Conservation (phyloP, 352 stramenopile genomes). For the Phytophthora multivora region DNA sequence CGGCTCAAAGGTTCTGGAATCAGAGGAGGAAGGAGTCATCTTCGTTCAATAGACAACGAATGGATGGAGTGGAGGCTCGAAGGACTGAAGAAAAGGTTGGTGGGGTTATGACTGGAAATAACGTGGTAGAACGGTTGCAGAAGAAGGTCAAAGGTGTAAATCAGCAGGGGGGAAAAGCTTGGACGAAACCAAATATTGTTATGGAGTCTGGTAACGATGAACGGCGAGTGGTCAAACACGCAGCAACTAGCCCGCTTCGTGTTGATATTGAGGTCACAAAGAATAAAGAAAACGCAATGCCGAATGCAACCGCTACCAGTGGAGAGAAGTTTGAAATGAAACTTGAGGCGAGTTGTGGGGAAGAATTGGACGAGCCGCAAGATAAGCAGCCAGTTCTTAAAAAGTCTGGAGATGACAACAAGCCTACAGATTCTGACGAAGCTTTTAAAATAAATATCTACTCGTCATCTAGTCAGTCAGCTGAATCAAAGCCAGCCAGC, state of each 20-base stretch:
- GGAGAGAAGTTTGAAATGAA: neutral
- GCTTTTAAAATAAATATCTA: neutral
- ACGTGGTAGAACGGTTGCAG: neutral
- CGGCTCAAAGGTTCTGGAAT: conserved; percentile 62
- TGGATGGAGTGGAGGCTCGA: neutral
- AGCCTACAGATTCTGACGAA: no score
- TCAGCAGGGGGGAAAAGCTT: neutral
- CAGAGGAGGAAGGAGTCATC: conserved; percentile 35
- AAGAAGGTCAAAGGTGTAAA: neutral
- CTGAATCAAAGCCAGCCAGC: neutral
- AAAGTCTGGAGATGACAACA: no score
- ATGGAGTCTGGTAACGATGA: neutral
- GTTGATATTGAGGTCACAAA: neutral
- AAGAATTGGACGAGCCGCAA: neutral
- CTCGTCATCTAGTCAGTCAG: neutral
- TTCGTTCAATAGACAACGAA: neutral
- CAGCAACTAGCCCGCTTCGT: conserved; percentile 13
- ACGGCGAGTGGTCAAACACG: conserved; percentile 1
- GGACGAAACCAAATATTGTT: conserved; percentile 7
- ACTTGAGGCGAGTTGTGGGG: neutral
- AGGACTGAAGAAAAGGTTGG: neutral
- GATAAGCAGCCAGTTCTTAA: neutral
- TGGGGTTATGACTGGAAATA: neutral
- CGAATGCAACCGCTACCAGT: conserved; percentile 4
- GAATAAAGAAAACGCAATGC: conserved; percentile 18